phyloP scores from a whole-genome alignment of 805 yeast genomes.

The Saccharomyces cerevisiae region DNA sequence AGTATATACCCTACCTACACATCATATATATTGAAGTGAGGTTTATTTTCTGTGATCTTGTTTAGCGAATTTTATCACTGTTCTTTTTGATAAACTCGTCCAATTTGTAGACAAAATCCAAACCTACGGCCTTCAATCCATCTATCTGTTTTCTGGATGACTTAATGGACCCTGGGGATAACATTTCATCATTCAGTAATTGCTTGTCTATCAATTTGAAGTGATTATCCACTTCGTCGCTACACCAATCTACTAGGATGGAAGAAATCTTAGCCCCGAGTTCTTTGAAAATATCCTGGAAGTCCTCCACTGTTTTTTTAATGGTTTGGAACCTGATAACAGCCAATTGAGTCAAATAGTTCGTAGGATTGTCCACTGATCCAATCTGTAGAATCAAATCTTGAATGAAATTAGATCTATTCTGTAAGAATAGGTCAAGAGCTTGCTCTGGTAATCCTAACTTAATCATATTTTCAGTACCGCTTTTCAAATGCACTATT shows the following conservation, averaged over 20 bases:
- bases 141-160: constrained; percentile 55
- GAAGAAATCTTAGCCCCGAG: constrained; percentile 33
- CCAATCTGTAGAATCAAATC: constrained; percentile 41
- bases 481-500: constrained; percentile 19
- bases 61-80: constrained; percentile 7
- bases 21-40: neutral
- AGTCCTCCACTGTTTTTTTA: constrained; percentile 48
- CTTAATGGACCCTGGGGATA: constrained; percentile 43
- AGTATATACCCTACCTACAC: neutral
- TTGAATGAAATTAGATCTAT: constrained; percentile 40
- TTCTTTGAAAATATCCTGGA: constrained; percentile 42
- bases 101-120: constrained; percentile 67
- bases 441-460: constrained; percentile 43
- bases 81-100: constrained; percentile 32
- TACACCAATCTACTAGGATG: constrained; percentile 72
- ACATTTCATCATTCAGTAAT: constrained; percentile 51
- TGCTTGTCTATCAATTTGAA: constrained; percentile 57
- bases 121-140: constrained; percentile 54
- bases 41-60: neutral
- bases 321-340: constrained; percentile 55
- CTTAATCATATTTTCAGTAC: constrained; percentile 29
- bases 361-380: constrained; percentile 44
- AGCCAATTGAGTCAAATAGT: constrained; percentile 54
- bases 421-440: constrained; percentile 39
- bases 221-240: constrained; percentile 52